A percentile compares a stretch with the other conserved stretches of the same genome.
phyloP scores from a whole-genome alignment of 2,329 filamentous ascomycete genomes.

The Apiospora pterosperma region DNA sequence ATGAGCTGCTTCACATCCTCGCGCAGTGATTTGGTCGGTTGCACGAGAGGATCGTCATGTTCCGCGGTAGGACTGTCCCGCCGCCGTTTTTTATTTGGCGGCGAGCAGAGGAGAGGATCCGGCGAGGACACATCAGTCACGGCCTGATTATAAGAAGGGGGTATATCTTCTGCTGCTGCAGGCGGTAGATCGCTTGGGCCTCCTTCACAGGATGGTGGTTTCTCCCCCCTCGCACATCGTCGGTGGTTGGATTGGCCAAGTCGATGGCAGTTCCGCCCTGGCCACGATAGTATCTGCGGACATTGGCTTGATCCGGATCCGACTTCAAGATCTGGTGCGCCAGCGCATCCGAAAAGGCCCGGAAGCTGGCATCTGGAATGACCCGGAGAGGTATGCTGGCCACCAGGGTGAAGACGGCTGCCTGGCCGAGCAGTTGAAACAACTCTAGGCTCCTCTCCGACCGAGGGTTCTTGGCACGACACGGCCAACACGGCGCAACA shows the following conservation, averaged over 20 bases:
- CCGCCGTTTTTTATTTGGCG: constrained; percentile 2
- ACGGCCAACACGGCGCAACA: constrained; percentile 1
- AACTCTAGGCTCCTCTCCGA: not conserved
- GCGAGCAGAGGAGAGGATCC: not conserved
- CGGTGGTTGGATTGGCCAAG: not conserved
- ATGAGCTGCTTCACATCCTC: not conserved
- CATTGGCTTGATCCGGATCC: constrained; percentile 3
- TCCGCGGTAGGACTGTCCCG: not conserved
- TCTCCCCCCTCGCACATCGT: not conserved
- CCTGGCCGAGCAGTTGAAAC: not conserved
- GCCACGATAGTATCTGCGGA: constrained; percentile 5
- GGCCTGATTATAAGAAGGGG: constrained; percentile 2
- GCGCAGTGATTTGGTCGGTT: not conserved
- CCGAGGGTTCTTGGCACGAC: not conserved
- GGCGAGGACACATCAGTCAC: not conserved
- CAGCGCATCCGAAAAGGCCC: not conserved
- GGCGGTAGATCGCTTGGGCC: not conserved
- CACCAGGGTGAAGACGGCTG: not conserved
- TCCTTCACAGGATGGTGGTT: not conserved
- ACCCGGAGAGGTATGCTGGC: not conserved
- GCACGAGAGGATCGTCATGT: not conserved
- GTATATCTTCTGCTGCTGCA: not conserved
- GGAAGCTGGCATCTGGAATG: not conserved
- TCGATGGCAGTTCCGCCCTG: not conserved
- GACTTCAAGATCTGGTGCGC: not conserved